Evolutionary conservation across 306 rosid genomes (phyloP).

Genomic region (Cyamopsis tetragonoloba): DNA sequence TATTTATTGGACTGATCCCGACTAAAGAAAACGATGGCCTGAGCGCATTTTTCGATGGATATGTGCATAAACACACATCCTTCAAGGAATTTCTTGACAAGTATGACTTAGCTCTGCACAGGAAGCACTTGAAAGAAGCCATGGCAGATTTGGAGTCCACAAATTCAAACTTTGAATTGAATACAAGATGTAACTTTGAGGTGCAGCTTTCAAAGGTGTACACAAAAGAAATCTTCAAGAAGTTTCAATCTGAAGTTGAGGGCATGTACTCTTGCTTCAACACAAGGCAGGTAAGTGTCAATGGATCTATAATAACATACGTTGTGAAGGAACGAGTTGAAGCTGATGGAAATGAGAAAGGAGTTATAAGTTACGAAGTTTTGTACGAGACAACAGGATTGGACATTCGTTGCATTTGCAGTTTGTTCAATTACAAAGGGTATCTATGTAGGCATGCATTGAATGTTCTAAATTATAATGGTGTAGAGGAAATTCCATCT

Average conservation of each 20-base stretch:
- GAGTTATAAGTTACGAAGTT: slow-evolving; percentile 52
- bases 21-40: slow-evolving; percentile 41
- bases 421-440: slow-evolving; percentile 76
- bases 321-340: slow-evolving; percentile 69
- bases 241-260: slow-evolving; percentile 68
- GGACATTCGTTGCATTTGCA: slow-evolving; percentile 76
- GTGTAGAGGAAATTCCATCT: slow-evolving; percentile 65
- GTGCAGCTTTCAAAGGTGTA: slow-evolving; percentile 58
- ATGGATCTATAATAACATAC: slow-evolving; percentile 62
- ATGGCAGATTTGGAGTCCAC: slow-evolving; percentile 52
- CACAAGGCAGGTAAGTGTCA: slow-evolving; percentile 61
- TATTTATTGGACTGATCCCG: slow-evolving; percentile 64
- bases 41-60: slow-evolving; percentile 61
- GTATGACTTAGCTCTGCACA: slow-evolving; percentile 67
- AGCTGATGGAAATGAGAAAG: slow-evolving; percentile 51
- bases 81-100: slow-evolving; percentile 75
- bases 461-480: slow-evolving; percentile 64
- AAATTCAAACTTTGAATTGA: slow-evolving; percentile 39
- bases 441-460: slow-evolving; percentile 74
- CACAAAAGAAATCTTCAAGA: slow-evolving; percentile 53
- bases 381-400: slow-evolving; percentile 54
- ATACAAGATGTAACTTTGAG: slow-evolving; percentile 57
- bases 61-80: slow-evolving; percentile 72
- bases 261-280: slow-evolving; percentile 73
- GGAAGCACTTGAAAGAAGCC: slow-evolving; percentile 62